Evolutionary conservation across 306 rosid species (phyloP).

Genomic region (Clitoria ternatea): DNA sequence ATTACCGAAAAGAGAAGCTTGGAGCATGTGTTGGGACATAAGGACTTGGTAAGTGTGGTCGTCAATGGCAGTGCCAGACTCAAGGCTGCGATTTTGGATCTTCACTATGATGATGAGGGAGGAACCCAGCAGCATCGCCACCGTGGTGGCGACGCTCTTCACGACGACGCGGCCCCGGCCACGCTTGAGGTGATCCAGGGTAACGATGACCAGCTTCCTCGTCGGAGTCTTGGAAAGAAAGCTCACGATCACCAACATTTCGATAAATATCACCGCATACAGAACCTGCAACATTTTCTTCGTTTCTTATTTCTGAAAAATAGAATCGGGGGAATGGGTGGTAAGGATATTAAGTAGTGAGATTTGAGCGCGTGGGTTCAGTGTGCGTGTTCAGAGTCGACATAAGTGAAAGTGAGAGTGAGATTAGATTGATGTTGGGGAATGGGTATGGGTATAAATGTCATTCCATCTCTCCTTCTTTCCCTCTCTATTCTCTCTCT

Average conservation of each 20-base stretch:
- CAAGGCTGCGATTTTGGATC: constrained; percentile 43
- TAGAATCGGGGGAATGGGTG: background rate
- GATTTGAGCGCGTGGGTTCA: constrained; percentile 24
- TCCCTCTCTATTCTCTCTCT: background rate
- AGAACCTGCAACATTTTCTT: constrained; percentile 63
- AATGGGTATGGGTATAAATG: background rate
- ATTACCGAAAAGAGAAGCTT: constrained; percentile 84
- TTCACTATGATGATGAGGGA: constrained; percentile 38
- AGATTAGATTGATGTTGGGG: no score
- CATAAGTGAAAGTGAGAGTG: no score
- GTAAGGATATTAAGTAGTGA: background rate
- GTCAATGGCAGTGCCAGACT: constrained; percentile 32
- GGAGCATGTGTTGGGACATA: constrained; percentile 58
- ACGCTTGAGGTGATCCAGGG: constrained; percentile 62
- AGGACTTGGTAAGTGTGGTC: constrained; percentile 85
- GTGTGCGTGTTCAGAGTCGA: constrained; percentile 15
- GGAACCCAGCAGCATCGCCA: constrained; percentile 43
- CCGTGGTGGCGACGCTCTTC: constrained; percentile 53
- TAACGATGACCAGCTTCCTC: constrained; percentile 61
- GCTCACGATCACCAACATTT: constrained; percentile 50
- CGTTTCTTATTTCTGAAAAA: no score
- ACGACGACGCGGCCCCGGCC: constrained; percentile 72
- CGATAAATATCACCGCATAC: constrained; percentile 33
- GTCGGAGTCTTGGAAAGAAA: constrained; percentile 61
- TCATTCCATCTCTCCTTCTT: background rate